These are phyloP conservation scores for Rhizoctonia solani DNA, from an alignment of 1,284 basidiomycete species.

Conservation along the genomic window DNA sequence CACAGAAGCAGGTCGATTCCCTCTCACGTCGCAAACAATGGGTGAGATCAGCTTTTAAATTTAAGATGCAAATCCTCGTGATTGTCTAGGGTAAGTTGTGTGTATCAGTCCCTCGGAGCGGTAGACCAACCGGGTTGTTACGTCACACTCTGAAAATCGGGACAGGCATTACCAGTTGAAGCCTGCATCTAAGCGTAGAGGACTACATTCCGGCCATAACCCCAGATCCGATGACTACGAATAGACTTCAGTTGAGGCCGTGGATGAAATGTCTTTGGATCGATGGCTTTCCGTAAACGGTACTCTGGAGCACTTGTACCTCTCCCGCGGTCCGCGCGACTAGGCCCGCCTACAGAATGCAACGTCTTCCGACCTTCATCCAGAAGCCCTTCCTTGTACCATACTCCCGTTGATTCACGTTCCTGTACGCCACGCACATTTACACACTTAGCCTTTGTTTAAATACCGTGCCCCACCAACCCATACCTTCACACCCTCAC, in stretches of 20 bases:
- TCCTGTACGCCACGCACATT: constrained; percentile 34
- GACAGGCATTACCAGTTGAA: constrained; percentile 27
- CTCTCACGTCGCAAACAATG: constrained; percentile 30
- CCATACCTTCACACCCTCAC: background rate
- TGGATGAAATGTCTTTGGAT: constrained; percentile 32
- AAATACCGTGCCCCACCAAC: constrained; percentile 19
- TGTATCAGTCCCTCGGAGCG: constrained; percentile 28
- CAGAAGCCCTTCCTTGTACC: constrained; percentile 33
- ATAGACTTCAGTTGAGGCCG: constrained; percentile 35
- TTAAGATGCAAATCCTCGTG: constrained; percentile 32
- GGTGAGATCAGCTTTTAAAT: constrained; percentile 32
- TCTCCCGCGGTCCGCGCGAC: constrained; percentile 12
- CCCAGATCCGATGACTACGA: constrained; percentile 36
- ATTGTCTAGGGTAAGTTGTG: constrained; percentile 35
- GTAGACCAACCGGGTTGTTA: constrained; percentile 24
- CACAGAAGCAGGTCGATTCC: constrained; percentile 12
- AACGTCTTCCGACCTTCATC: constrained; percentile 36
- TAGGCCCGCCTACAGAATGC: constrained; percentile 30
- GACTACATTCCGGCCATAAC: constrained; percentile 16
- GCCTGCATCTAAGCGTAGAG: constrained; percentile 15
- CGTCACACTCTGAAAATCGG: constrained; percentile 33
- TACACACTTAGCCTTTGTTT: constrained; percentile 23
- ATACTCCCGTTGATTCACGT: constrained; percentile 33
- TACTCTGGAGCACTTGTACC: constrained; percentile 31
- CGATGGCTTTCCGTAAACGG: constrained; percentile 28